Base-by-base conservation (phyloP, 257 asterid species). In the Sherardia arvensis region DNA sequence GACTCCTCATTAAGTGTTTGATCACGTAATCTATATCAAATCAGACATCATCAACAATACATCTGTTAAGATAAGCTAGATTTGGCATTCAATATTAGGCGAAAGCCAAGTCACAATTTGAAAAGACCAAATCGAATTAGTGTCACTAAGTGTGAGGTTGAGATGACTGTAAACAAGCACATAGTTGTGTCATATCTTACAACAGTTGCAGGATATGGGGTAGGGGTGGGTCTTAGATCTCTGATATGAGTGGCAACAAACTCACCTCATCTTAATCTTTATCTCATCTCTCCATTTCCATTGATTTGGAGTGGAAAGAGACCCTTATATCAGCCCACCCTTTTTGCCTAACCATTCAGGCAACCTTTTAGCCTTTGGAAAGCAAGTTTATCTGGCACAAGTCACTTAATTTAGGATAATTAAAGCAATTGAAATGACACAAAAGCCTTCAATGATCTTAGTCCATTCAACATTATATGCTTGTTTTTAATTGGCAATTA, bases 181-280 rank as follows among this genome's bases (percentile, higher is more conserved):
- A 28, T 64, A 32, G 75, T 70, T 67, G 65, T 60, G 82, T 77
- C 77, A 74, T 62, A 67, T 77, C 64, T 34, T 65, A 54, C 20
- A 22, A 15, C 30, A 30, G 51, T 43, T 43, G 51, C 9, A 21
- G 30, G 61, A 26, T 20, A 56, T 56, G 38, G 26, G 22, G 23
- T 28, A 27, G 30, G 62, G 17, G 70, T 65, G 67, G 71, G 59
- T 26, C 33, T 59, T 30, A 5, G 28, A 54, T 61, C 45, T 28
- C 27, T 11, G 1, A 14, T 57, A 10, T 56, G 6, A 74, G 75
- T 66, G 75, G 72, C 21, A 15, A 48, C 38, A 54, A 59, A 58
- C 73, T 17, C 68, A 57, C 62, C 47, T 38, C 47, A 38, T 38
- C 47, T 38, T 38, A 38, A 38, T 38, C 68, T 77, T 62, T 77